Conservation (phyloP, 1,284 basidiomycete genomes). For the Vanrija pseudolonga region DNA sequence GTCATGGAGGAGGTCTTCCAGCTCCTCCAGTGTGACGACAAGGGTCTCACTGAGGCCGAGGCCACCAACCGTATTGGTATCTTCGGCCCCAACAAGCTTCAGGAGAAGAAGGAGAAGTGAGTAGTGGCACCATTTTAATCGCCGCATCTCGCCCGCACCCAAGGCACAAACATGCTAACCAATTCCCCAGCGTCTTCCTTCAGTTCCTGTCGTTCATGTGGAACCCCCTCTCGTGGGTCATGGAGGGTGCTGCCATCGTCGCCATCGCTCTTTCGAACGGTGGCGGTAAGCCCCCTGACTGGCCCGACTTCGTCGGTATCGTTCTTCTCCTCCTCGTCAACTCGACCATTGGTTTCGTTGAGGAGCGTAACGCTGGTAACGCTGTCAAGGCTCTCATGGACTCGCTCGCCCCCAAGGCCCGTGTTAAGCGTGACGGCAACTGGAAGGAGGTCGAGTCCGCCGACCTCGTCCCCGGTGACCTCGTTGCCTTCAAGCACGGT, state of each 20-base stretch:
- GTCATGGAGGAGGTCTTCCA: slow-evolving; percentile 96
- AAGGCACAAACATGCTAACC: not conserved
- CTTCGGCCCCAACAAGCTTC: slow-evolving; percentile 95
- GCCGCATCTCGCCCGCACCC: not conserved
- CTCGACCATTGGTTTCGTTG: slow-evolving; percentile 96
- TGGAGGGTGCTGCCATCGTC: slow-evolving; percentile 96
- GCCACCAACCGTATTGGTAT: slow-evolving; percentile 80
- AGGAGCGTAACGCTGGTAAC: slow-evolving; percentile 94
- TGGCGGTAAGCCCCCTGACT: slow-evolving; percentile 76
- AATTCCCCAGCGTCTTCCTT: slow-evolving; percentile 35
- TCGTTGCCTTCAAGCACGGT: slow-evolving; percentile 96
- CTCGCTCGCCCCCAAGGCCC: slow-evolving; percentile 95
- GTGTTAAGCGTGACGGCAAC: slow-evolving; percentile 73
- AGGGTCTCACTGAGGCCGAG: slow-evolving; percentile 73
- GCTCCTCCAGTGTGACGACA: slow-evolving; percentile 77
- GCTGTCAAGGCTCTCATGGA: slow-evolving; percentile 99
- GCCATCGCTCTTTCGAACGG: slow-evolving; percentile 96
- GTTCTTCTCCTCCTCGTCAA: slow-evolving; percentile 87
- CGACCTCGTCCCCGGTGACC: slow-evolving; percentile 85
- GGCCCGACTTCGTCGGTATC: slow-evolving; percentile 98
- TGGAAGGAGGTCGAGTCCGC: slow-evolving; percentile 88
- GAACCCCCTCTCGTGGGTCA: slow-evolving; percentile 99
- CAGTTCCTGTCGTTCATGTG: slow-evolving; percentile 97
- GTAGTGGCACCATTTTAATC: slow-evolving; percentile 14
- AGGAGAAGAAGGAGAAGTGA: slow-evolving; percentile 77